These are phyloP conservation scores for Teunomyces barrocoloradensis DNA, from an alignment of 805 yeast species.

Conservation along the genomic window DNA sequence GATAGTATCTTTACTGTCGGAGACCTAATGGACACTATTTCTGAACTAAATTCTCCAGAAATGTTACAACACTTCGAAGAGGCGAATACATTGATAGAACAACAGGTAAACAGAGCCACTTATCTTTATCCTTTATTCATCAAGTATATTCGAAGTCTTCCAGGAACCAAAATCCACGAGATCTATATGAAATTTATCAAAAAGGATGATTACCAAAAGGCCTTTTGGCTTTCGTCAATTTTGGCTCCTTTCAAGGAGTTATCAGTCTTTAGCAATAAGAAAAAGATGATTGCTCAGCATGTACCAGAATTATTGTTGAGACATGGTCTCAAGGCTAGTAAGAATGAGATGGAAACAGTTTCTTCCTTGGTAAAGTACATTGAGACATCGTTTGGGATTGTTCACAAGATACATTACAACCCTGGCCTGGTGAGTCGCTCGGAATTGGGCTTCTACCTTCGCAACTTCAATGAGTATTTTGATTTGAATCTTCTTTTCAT, in stretches of 20 bases:
- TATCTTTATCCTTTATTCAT: slow-evolving; percentile 19
- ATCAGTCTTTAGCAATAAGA: slow-evolving; percentile 35
- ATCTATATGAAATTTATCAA: background rate
- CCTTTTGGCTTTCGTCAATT: slow-evolving; percentile 49
- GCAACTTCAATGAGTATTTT: slow-evolving; percentile 54
- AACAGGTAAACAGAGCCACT: slow-evolving; percentile 22
- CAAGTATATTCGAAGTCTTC: background rate
- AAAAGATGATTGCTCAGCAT: slow-evolving; percentile 29
- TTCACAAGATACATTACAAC: slow-evolving; percentile 14
- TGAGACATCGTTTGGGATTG: slow-evolving; percentile 20
- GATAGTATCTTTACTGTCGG: slow-evolving; percentile 54
- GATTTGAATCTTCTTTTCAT: slow-evolving; percentile 39
- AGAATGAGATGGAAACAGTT: slow-evolving; percentile 51
- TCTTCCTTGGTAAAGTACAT: slow-evolving; percentile 38
- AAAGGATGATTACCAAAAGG: slow-evolving; percentile 14
- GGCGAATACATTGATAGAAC: slow-evolving; percentile 11
- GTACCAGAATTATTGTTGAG: slow-evolving; percentile 54
- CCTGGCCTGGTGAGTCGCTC: slow-evolving; percentile 41
- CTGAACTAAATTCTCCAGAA: slow-evolving; percentile 14
- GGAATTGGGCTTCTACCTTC: slow-evolving; percentile 57
- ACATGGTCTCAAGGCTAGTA: slow-evolving; percentile 70
- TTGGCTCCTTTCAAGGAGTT: slow-evolving; percentile 49
- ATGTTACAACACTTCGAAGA: slow-evolving; percentile 15
- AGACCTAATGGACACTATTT: slow-evolving; percentile 15
- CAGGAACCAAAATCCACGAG: background rate